These are phyloP conservation scores for Mortierella sp. DNA, from an alignment of 371 early-diverging fungal genomes.

Conservation along the genomic window DNA sequence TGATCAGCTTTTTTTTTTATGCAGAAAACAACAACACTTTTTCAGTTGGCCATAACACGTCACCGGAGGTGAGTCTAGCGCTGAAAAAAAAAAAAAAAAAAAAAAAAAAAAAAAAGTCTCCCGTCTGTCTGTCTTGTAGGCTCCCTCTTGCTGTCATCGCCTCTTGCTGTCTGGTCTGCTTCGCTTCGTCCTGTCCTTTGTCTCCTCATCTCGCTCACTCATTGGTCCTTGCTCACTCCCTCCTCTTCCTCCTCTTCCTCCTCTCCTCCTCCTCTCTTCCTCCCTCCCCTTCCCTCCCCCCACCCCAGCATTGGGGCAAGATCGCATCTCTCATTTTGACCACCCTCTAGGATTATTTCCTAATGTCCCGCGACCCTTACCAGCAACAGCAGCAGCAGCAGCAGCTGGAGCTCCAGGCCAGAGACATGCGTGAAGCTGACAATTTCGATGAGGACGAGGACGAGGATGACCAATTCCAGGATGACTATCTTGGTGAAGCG, in stretches of 20 bases:
- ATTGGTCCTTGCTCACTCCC: slow-evolving; percentile 1
- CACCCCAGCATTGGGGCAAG: not conserved
- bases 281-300: not conserved
- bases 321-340: not conserved
- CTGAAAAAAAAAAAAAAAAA: not conserved
- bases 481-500: slow-evolving; percentile 42
- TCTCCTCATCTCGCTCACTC: slow-evolving; percentile 10
- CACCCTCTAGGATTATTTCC: not conserved
- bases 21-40: slow-evolving; percentile 5
- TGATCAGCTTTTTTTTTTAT: slow-evolving; percentile 10
- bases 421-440: slow-evolving; percentile 33
- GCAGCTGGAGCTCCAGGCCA: slow-evolving; percentile 16
- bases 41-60: no score
- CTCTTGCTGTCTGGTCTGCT: no score
- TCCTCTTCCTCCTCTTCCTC: not conserved
- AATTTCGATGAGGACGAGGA: slow-evolving; percentile 48
- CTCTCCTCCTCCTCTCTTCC: not conserved
- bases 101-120: slow-evolving; percentile 1
- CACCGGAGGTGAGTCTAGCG: no score
- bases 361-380: slow-evolving; percentile 42
- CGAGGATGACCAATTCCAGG: slow-evolving; percentile 38
- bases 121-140: no score
- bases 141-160: no score
- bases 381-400: slow-evolving; percentile 33
- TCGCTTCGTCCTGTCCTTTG: slow-evolving; percentile 3